Evolutionary conservation across 192 early-diverging fungal genomes (phyloP), one percentile per base, ranked within the genome.

Genomic region (Linnemannia schmuckeri): DNA sequence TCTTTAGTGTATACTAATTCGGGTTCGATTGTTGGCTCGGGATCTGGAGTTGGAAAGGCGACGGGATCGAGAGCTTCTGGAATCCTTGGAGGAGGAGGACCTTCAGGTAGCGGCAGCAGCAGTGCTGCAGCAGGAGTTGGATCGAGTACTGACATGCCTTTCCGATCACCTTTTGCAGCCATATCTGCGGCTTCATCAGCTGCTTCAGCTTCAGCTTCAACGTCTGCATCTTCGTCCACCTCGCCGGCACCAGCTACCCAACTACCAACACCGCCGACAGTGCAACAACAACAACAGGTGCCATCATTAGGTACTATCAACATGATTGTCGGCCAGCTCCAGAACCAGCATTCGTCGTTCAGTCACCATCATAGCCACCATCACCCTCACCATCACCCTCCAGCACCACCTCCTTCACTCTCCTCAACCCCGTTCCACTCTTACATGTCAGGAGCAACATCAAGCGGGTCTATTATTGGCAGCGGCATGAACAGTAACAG

Each of bases 251-350:
- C 74, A 20, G 46, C 37, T 57, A 6, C 37, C n/a, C 33, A 24
- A 30, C 46, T 35, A 33, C 70, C 70, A 57, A 69, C 49, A 68
- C 49, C 3, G 1, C 15, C 13, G 17, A 4, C 3, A n/a, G 40
- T 4, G 40, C 27, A 37, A 61, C 37, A 57, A 20, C 72, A 40
- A 20, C 46, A 70, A 38, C 70, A 70, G 18, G 38, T 8, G 30
- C 72, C 35, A 7, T 6, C 75, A 0, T 66, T 44, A n/a, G 68
- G 68, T 2, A 61, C 47, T 0, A 72, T 42, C 20, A 42, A 72
- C 38, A 79, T 79, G 33, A 68, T 79, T 38, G 46, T 70, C 9
- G 78, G 78, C 13, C 78, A 79, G 52, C 72, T 79, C 68, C 75
- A 77, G 40, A 66, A 40, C 38, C 41, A 55, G 27, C 73, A 75